These are phyloP conservation scores for Leishmania guyanensis DNA, from an alignment of 208 protist genomes.

Conservation along the genomic window DNA sequence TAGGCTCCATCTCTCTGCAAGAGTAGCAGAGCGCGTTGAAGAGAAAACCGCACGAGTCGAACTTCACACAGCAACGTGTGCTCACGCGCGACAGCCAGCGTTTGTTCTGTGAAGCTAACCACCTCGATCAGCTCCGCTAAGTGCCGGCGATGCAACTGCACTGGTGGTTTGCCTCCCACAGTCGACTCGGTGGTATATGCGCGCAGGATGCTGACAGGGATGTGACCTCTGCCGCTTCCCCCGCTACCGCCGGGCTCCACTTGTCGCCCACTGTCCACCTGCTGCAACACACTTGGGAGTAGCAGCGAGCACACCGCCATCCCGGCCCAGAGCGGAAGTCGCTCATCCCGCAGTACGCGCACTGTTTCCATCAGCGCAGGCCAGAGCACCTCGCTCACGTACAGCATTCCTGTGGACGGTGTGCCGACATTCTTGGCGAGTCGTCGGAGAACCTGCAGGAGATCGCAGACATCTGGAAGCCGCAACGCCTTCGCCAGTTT, in stretches of 20 bases:
- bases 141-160: constrained; percentile 7
- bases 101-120: constrained; percentile 36
- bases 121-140: constrained; percentile 29
- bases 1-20: constrained; percentile 4
- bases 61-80: constrained; percentile 43
- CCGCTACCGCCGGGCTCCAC: background rate
- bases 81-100: constrained; percentile 34
- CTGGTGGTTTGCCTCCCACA: background rate
- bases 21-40: constrained; percentile 27
- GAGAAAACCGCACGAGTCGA: constrained; percentile 40
- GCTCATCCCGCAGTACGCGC: constrained; percentile 26
- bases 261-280: constrained; percentile 12
- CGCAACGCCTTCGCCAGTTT: constrained; percentile 43
- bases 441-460: constrained; percentile 38
- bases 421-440: constrained; percentile 33
- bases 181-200: background rate
- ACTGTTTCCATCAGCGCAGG: constrained; percentile 31
- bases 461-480: constrained; percentile 30
- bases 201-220: constrained; percentile 2
- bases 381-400: constrained; percentile 21
- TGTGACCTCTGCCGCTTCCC: background rate
- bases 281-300: constrained; percentile 47
- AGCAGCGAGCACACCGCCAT: constrained; percentile 58
- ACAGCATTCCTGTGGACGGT: constrained; percentile 12
- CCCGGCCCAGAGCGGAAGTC: constrained; percentile 71